Conservation (phyloP, 106 monocot genomes). For the Hemerocallis citrina region DNA sequence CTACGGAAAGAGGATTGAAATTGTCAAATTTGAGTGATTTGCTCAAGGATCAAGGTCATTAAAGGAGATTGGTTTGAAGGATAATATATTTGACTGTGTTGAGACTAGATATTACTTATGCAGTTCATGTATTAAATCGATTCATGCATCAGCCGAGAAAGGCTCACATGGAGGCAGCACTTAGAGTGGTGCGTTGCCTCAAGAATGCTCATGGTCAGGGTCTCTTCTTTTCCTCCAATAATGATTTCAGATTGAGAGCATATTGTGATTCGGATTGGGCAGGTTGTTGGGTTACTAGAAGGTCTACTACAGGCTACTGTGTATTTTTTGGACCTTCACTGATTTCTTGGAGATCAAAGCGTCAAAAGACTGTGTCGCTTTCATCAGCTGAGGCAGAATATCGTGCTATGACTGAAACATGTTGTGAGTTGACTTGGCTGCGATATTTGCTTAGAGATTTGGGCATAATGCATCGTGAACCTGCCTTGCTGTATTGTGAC, state of each 20-base stretch:
- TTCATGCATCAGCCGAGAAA: not conserved
- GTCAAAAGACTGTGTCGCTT: not conserved
- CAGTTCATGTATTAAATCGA: not conserved
- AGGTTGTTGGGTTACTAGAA: not conserved
- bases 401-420: not conserved
- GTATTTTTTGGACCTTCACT: not conserved
- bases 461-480: not conserved
- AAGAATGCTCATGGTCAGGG: not conserved
- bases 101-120: not conserved
- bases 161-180: not conserved
- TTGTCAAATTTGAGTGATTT: not conserved
- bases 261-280: not conserved
- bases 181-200: not conserved
- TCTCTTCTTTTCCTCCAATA: not conserved
- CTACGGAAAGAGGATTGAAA: not conserved
- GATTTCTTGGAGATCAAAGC: not conserved
- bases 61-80: not conserved
- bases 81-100: not conserved
- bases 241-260: not conserved
- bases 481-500: constrained; percentile 2
- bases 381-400: constrained; percentile 10
- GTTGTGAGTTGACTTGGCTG: not conserved
- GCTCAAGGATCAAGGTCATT: too few species aligned
- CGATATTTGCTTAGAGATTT: not conserved
- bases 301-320: not conserved